These are phyloP conservation scores for Pleurotus cornucopiae DNA, from an alignment of 768 basidiomycete species.

Conservation along the genomic window DNA sequence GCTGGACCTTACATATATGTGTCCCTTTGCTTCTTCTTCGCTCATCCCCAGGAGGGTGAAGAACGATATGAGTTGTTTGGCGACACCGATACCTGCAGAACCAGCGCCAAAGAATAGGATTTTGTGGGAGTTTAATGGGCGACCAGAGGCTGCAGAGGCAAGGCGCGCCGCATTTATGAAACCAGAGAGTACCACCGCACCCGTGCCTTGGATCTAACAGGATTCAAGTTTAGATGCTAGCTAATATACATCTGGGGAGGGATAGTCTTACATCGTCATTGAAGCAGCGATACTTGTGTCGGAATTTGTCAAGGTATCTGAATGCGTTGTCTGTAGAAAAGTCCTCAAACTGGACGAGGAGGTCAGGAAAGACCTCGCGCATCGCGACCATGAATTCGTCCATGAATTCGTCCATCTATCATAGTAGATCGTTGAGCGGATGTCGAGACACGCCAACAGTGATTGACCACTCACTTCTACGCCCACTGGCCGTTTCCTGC, in stretches of 20 bases:
- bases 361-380: conserved; percentile 56
- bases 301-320: conserved; percentile 61
- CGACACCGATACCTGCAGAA: conserved; percentile 85
- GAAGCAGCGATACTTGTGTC: conserved; percentile 55
- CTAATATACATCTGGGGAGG: conserved; percentile 3
- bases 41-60: conserved; percentile 66
- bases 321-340: conserved; percentile 81
- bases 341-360: conserved; percentile 74
- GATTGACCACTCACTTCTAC: conserved; percentile 30
- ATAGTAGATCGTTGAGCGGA: neutral
- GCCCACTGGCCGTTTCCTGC: conserved; percentile 44
- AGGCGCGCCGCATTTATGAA: conserved; percentile 71
- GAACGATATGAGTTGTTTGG: conserved; percentile 78
- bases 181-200: conserved; percentile 70
- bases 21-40: conserved; percentile 60
- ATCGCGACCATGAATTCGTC: conserved; percentile 73
- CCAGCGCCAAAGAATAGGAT: conserved; percentile 93
- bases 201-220: conserved; percentile 60
- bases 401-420: conserved; percentile 69
- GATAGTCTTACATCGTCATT: conserved; percentile 62
- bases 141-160: conserved; percentile 48
- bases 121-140: conserved; percentile 63
- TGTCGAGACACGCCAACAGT: neutral
- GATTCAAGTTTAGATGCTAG: conserved; percentile 1
- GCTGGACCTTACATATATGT: conserved; percentile 54